Base-by-base conservation (phyloP, 305 asterid genomes). In the Plantago lanceolata region DNA sequence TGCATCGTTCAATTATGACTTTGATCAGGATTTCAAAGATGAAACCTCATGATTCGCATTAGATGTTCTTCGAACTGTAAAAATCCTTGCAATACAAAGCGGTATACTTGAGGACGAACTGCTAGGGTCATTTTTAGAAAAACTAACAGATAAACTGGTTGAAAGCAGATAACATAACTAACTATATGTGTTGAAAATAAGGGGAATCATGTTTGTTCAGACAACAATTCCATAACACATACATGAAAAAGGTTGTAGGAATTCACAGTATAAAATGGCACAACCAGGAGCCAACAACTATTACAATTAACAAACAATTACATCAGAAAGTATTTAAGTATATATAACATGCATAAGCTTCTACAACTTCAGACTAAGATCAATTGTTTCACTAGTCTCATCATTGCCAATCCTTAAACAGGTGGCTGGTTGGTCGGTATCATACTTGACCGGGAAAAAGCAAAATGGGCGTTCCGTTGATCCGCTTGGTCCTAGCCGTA, bases 321-420 rank as follows among this genome's bases (percentile, higher is more conserved):
- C 60, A 55, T 16, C 45, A 40, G 45, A 51, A 19, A 51, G 28
- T 8, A 47, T 52, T 43, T 58, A 44, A 56, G 63, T 65, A 65
- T 48, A 1, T 47, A 26, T 45, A 48, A 76, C 69, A 68, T 3
- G 31, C 40, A 29, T 49, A 19, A 57, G 49, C 19, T 63, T 79
- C 68, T 79, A 90, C 45, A 90, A 83, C 86, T 82, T 90, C 61
- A 90, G 78, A 77, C 78, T 80, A 51, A 88, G 97, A 82, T 90
- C 97, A 61, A 88, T 68, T 3, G 57, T 64, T 68, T 82, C 87
- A 37, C 75, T 78, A 63, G 66, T 78, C 61, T 73, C 82, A 45
- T 68, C 76, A 11, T 72, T 66, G 68, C 79, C 68, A 40, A 48
- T 73, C 71, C 73, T 58, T 24, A 50, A 64, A 52, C 59, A 31